These are phyloP conservation scores for Allium fistulosum DNA, from an alignment of 106 monocot genomes.

Conservation along the genomic window DNA sequence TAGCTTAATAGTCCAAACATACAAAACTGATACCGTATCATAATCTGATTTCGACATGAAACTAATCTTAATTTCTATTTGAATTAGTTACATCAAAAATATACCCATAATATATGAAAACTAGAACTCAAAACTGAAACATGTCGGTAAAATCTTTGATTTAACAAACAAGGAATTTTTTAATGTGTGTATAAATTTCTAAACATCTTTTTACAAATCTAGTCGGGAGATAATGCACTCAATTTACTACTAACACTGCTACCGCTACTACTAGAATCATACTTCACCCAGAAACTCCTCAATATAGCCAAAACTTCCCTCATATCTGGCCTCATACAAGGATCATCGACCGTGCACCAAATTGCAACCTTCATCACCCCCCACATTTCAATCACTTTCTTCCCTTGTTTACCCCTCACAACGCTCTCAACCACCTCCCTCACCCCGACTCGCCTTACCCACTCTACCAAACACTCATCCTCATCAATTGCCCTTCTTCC, in stretches of 20 bases:
- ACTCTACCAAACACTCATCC: conserved; percentile 75
- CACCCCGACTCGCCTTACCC: conserved; percentile 34
- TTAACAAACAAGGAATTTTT: too few species aligned
- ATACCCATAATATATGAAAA: too few species aligned
- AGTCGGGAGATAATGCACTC: too few species aligned
- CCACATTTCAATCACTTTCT: conserved; percentile 2
- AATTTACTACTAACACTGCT: neutral
- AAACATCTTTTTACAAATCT: too few species aligned
- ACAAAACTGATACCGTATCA: too few species aligned
- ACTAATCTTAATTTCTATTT: too few species aligned
- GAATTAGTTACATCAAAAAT: too few species aligned
- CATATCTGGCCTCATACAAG: conserved; percentile 58
- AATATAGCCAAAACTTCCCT: conserved; percentile 44
- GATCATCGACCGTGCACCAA: conserved; percentile 58
- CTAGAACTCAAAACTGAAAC: too few species aligned
- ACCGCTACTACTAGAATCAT: neutral
- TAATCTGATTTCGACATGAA: too few species aligned
- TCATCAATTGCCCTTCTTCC: conserved; percentile 70
- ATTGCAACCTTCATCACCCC: conserved; percentile 43
- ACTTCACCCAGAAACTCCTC: conserved; percentile 4
- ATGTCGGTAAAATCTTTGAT: too few species aligned
- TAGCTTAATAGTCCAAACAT: too few species aligned
- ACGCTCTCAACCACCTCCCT: conserved; percentile 7
- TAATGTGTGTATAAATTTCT: too few species aligned
- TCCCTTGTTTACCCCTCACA: neutral